Conservation (phyloP, 2,329 filamentous ascomycete genomes). For the Anthostomella pinea region DNA sequence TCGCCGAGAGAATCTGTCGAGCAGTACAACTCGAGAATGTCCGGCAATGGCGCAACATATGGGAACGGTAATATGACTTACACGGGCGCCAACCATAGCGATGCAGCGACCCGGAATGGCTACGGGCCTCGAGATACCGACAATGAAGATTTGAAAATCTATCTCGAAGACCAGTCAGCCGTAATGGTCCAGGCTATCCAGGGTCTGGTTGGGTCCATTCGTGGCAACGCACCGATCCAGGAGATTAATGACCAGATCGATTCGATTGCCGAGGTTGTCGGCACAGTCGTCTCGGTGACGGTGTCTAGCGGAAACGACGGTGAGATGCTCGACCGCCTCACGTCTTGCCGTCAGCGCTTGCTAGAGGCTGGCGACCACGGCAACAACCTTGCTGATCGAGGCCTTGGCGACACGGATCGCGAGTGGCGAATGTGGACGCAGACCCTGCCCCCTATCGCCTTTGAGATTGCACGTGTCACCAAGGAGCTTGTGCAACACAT, state of each 20-base stretch:
- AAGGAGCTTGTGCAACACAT: conserved; percentile 66
- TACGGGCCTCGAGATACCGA: conserved; percentile 38
- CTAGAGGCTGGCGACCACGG: conserved; percentile 62
- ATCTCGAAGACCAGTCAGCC: conserved; percentile 80
- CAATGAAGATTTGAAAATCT: conserved; percentile 60
- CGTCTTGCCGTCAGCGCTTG: conserved; percentile 63
- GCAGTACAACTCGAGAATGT: conserved; percentile 33
- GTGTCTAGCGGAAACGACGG: conserved; percentile 52
- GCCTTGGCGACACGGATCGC: conserved; percentile 48
- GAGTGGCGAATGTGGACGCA: conserved; percentile 65
- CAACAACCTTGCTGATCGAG: conserved; percentile 53
- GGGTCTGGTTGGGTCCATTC: conserved; percentile 71
- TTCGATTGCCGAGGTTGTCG: conserved; percentile 68
- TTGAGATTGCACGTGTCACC: conserved; percentile 78
- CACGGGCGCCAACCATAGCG: conserved; percentile 32
- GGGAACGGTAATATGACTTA: conserved; percentile 31
- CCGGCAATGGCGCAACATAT: conserved; percentile 37
- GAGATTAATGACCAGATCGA: conserved; percentile 68
- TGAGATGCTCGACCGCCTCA: conserved; percentile 55
- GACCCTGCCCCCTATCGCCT: conserved; percentile 77
- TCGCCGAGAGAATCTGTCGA: conserved; percentile 61
- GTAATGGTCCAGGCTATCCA: conserved; percentile 77
- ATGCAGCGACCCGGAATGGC: conserved; percentile 36
- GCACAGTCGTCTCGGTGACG: conserved; percentile 66
- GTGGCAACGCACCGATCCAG: conserved; percentile 59